Evolutionary conservation across 1,139 yeast genomes (phyloP).

Genomic region (Scheffersomyces illinoinensis): DNA sequence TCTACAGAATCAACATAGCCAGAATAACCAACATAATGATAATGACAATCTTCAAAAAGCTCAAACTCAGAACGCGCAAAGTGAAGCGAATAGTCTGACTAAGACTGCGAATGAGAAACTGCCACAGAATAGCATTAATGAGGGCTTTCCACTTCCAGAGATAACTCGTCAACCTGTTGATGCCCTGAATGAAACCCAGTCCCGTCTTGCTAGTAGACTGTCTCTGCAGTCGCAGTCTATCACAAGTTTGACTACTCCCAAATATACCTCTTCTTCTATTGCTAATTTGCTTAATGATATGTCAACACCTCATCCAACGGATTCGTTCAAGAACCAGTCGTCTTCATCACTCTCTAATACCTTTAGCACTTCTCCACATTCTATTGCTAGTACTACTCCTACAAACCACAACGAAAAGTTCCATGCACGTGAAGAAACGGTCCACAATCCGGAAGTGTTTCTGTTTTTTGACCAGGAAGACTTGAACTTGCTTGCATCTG

Average conservation of each 20-base stretch:
- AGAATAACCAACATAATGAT: background rate
- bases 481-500: conserved; percentile 39
- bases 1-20: background rate
- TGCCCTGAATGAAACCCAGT: background rate
- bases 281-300: conserved; percentile 18
- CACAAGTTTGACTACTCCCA: background rate
- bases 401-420: background rate
- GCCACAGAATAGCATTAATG: background rate
- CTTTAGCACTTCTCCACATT: conserved; percentile 1
- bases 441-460: conserved; percentile 6
- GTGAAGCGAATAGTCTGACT: background rate
- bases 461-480: conserved; percentile 33
- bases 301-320: conserved; percentile 7
- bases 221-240: background rate
- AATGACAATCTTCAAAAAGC: background rate
- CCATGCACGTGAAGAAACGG: background rate
- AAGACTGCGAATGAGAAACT: background rate
- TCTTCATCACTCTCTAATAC: conserved; percentile 6
- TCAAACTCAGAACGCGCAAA: background rate
- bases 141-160: background rate
- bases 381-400: background rate
- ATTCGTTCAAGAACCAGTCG: conserved; percentile 5
- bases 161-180: background rate
- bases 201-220: background rate
- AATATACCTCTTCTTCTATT: conserved; percentile 16